Evolutionary conservation across 352 stramenopile genomes (phyloP).

Genomic region (Phytophthora pseudosyringae): DNA sequence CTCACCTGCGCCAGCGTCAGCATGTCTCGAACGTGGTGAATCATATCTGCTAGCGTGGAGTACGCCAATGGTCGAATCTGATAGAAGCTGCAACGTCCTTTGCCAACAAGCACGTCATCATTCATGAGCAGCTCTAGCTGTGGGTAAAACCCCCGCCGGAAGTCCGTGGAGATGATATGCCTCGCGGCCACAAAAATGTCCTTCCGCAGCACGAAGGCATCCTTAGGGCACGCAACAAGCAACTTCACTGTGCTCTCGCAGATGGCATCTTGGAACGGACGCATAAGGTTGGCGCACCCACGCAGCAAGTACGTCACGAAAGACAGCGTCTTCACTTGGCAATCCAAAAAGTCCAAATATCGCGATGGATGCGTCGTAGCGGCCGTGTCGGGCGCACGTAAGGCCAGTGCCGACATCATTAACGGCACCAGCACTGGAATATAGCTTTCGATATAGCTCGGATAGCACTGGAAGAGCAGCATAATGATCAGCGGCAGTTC

Average conservation of each 20-base stretch:
- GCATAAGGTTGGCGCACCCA: conserved; percentile 92
- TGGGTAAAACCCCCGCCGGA: conserved; percentile 95
- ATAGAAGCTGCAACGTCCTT: conserved; percentile 81
- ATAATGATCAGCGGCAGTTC: conserved; percentile 98
- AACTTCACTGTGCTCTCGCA: conserved; percentile 95
- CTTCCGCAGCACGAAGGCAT: conserved; percentile 95
- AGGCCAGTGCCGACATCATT: conserved; percentile 96
- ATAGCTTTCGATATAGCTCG: conserved; percentile 95
- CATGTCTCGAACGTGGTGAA: conserved; percentile 96
- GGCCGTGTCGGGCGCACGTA: conserved; percentile 76
- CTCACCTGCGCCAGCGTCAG: conserved; percentile 96
- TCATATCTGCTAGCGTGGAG: conserved; percentile 97
- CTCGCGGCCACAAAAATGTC: conserved; percentile 96
- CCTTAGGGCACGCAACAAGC: conserved; percentile 94
- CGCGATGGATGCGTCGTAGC: conserved; percentile 63
- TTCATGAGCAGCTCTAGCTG: conserved; percentile 97
- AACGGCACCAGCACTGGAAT: conserved; percentile 95
- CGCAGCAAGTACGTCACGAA: conserved; percentile 98
- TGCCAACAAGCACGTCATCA: conserved; percentile 94
- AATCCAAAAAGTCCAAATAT: conserved; percentile 93
- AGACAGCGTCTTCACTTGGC: conserved; percentile 98
- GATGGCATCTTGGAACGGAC: conserved; percentile 95
- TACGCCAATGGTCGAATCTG: conserved; percentile 96
- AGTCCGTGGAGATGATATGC: conserved; percentile 98
- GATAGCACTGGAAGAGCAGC: conserved; percentile 98